These are phyloP conservation scores for Phytopythium sindhum DNA, from an alignment of 352 stramenopile species.

Conservation along the genomic window DNA sequence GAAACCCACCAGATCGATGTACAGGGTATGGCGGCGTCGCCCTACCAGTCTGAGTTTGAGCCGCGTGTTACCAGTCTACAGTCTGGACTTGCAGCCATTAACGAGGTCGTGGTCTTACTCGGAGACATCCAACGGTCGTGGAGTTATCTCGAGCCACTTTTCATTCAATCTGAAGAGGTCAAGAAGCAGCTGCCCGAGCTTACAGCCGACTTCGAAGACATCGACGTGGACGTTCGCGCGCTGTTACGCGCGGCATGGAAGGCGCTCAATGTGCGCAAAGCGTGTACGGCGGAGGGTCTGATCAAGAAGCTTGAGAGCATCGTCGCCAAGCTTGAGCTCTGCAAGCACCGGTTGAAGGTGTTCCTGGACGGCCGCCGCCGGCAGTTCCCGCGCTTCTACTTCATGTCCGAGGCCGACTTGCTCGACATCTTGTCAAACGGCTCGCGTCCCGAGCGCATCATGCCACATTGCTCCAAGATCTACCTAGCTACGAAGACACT, in stretches of 20 bases:
- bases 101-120: slow-evolving; percentile 93
- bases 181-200: slow-evolving; percentile 95
- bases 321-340: slow-evolving; percentile 91
- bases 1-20: slow-evolving; percentile 96
- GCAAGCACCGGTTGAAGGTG: slow-evolving; percentile 94
- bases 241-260: slow-evolving; percentile 86
- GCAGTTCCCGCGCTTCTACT: slow-evolving; percentile 94
- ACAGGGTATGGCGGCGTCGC: slow-evolving; percentile 95
- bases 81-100: slow-evolving; percentile 79
- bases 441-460: slow-evolving; percentile 91
- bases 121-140: slow-evolving; percentile 95
- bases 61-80: slow-evolving; percentile 88
- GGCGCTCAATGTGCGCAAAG: slow-evolving; percentile 87
- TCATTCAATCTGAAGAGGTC: slow-evolving; percentile 95
- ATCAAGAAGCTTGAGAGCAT: slow-evolving; percentile 90
- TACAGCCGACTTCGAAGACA: slow-evolving; percentile 92
- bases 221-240: slow-evolving; percentile 90
- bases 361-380: slow-evolving; percentile 93
- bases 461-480: slow-evolving; percentile 95
- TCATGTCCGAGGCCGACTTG: slow-evolving; percentile 90
- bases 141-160: slow-evolving; percentile 95
- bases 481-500: slow-evolving; percentile 94
- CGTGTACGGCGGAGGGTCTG: slow-evolving; percentile 88
- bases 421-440: slow-evolving; percentile 96
- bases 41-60: slow-evolving; percentile 95